These are phyloP conservation scores for Rhodotorula sp. DNA, from an alignment of 1,284 basidiomycete species.

Conservation along the genomic window DNA sequence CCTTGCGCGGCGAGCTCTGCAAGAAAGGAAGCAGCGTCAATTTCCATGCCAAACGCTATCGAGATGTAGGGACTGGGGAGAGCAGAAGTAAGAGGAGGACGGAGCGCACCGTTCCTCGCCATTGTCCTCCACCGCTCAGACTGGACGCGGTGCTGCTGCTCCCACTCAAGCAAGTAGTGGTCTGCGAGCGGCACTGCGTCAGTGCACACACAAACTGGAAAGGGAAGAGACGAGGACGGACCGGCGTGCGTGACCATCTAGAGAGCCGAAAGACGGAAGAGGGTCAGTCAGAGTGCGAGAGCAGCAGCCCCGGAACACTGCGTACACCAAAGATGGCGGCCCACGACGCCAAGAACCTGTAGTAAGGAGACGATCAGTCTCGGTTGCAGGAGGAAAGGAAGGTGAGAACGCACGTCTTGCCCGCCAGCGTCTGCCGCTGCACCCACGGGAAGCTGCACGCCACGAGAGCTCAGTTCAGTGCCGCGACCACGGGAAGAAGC, in stretches of 20 bases:
- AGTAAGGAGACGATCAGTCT: too few species aligned
- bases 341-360: conserved; percentile 22
- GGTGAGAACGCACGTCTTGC: conserved; percentile 16
- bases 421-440: conserved; percentile 30
- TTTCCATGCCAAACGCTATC: too few species aligned
- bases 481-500: too few species aligned
- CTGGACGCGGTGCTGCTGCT: conserved; percentile 18
- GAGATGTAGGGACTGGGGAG: too few species aligned
- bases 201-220: neutral
- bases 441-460: conserved; percentile 22
- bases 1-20: conserved; percentile 17
- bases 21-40: neutral
- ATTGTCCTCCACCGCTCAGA: conserved; percentile 28
- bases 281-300: neutral
- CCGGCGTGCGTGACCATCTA: conserved; percentile 30
- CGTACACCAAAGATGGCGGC: conserved; percentile 25
- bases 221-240: neutral
- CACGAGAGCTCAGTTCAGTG: fast-evolving
- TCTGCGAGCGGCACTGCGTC: neutral
- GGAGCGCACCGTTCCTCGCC: conserved; percentile 27
- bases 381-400: neutral
- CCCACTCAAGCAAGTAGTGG: conserved; percentile 33
- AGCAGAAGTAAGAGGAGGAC: neutral
- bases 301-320: too few species aligned
- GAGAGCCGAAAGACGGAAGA: neutral